A percentile compares a stretch with the other conserved stretches of the same genome.
Evolutionary conservation across 768 basidiomycete species (phyloP).

Genomic region (Tremella mesenterica): DNA sequence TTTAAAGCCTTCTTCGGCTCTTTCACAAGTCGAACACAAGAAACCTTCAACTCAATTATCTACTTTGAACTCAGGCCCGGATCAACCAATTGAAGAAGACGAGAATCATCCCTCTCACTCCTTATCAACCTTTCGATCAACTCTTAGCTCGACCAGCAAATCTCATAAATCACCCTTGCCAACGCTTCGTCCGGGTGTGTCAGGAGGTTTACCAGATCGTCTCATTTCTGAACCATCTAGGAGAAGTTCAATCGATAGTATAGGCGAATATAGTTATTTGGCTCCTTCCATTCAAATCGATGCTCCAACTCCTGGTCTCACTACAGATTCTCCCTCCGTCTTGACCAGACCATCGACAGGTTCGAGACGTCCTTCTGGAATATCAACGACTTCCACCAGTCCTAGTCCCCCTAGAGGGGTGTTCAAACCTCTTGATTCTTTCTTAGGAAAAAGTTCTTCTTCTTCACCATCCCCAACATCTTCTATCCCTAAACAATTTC

Average conservation of each 20-base stretch:
- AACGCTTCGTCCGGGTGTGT: no score
- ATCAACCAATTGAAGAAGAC: background rate
- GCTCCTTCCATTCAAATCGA: constrained; percentile 35
- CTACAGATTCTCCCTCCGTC: constrained; percentile 7
- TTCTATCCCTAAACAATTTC: background rate
- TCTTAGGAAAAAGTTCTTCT: constrained; percentile 15
- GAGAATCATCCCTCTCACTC: background rate
- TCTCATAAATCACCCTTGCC: constrained; percentile 4
- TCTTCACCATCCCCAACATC: background rate
- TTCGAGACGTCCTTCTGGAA: constrained; percentile 17
- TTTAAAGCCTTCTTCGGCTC: background rate
- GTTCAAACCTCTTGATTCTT: constrained; percentile 31
- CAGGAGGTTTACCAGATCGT: constrained; percentile 4
- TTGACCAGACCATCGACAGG: constrained; percentile 21
- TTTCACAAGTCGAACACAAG: background rate
- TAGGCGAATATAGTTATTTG: constrained; percentile 33
- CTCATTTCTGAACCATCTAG: constrained; percentile 10
- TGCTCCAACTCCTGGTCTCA: background rate
- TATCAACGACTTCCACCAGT: constrained; percentile 4
- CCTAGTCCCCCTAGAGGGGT: constrained; percentile 12
- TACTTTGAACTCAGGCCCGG: background rate
- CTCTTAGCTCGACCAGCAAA: background rate
- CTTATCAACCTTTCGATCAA: background rate
- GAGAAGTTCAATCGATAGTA: constrained; percentile 31
- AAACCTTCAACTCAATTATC: background rate